Evolutionary conservation across 2,329 filamentous ascomycete species (phyloP), one percentile per base, ranked within the genome.

Genomic region (Neonectria coccinea): DNA sequence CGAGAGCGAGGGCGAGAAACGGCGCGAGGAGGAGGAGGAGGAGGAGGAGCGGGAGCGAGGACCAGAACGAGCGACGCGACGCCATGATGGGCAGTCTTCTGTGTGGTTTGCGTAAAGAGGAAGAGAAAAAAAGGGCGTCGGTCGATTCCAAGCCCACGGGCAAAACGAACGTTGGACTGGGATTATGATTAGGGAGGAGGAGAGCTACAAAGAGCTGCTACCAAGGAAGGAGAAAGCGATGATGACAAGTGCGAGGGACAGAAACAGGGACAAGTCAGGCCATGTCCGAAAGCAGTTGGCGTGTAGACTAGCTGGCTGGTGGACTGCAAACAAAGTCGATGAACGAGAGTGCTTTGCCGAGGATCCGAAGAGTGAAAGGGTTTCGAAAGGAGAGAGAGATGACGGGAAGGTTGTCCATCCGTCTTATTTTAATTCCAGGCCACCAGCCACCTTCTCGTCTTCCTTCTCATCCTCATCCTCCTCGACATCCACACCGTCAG

Each of bases 21-120:
- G 70, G 62, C 54, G 68, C 33, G 48, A 77, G 55, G 50, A 75
- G 59, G 47, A 76, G 63, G 48, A 77, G 55, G 50, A 75, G 59
- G 47, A 76, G 63, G 48, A 73, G 56, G 50, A 82, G 59, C 59
- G 80, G 48, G 31, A 65, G 58, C 6, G 54, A 45, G 16, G 60
- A 61, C 56, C 56, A 68, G 25, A 62, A 45, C 62, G 72, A 73
- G 57, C 68, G 64, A 29, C 39, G 39, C 39, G 70, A 67, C 64
- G 71, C 70, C 75, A 77, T 77, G 60, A n/a, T 64, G 57, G 48
- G 52, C 48, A 48, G 52, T 31, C n/a, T 52, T 27, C 56, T 31
- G 18, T 22, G 20, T 27, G 25, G 25, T 25, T 25, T 25, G 25
- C 25, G 25, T 25, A 25, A 25, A 25, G 25, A 6, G 5, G 5